Evolutionary conservation across 1,139 yeast genomes (phyloP).

Genomic region (Diutina rugosa): DNA sequence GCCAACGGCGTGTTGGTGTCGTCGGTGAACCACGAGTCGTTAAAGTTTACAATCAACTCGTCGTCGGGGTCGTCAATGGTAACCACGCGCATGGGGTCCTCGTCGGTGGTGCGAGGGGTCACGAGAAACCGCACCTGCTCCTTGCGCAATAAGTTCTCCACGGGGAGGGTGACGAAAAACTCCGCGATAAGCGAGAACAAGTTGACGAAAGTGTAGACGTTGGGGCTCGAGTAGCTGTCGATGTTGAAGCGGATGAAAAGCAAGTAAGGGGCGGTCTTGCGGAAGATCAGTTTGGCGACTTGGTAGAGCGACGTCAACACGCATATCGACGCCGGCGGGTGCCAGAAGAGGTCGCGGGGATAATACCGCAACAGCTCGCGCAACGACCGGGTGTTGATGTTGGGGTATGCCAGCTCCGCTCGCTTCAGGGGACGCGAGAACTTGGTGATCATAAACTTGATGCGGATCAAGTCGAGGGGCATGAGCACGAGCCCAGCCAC

Average conservation of each 20-base stretch:
- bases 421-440: slow-evolving; percentile 10
- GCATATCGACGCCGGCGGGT: slow-evolving; percentile 44
- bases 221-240: slow-evolving; percentile 57
- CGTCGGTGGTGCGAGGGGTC: slow-evolving; percentile 16
- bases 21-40: slow-evolving; percentile 6
- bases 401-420: slow-evolving; percentile 6
- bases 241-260: slow-evolving; percentile 53
- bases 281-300: slow-evolving; percentile 46
- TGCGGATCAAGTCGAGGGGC: slow-evolving; percentile 73
- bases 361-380: slow-evolving; percentile 23
- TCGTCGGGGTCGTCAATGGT: slow-evolving; percentile 27
- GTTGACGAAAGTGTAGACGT: slow-evolving; percentile 38
- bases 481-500: slow-evolving; percentile 65
- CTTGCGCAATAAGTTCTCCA: slow-evolving; percentile 75
- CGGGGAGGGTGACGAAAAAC: slow-evolving; percentile 66
- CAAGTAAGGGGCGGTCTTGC: slow-evolving; percentile 62
- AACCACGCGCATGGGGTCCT: slow-evolving; percentile 22
- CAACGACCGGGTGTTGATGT: slow-evolving; percentile 15
- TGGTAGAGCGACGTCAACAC: slow-evolving; percentile 47
- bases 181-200: slow-evolving; percentile 51
- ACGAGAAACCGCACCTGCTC: slow-evolving; percentile 64
- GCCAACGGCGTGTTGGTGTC: slow-evolving; percentile 5
- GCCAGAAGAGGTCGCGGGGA: slow-evolving; percentile 27
- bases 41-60: slow-evolving; percentile 38
- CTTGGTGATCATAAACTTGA: slow-evolving; percentile 60